phyloP scores from a whole-genome alignment of 768 basidiomycete genomes.

The Auricularia heimuer region DNA sequence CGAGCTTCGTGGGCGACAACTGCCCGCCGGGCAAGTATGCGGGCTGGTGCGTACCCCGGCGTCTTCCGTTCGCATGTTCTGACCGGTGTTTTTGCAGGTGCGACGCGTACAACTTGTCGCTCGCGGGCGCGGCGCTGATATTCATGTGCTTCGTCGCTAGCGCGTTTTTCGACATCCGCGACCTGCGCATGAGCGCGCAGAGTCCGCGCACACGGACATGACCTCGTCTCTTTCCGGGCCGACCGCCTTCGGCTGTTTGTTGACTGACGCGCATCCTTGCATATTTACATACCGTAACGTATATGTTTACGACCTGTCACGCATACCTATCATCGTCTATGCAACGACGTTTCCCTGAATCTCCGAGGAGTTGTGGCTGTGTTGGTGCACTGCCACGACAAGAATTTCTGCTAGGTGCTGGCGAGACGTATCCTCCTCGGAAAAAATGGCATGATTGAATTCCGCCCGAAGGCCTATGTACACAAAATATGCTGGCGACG shows the following conservation, averaged over 20 bases:
- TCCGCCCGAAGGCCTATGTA: no score
- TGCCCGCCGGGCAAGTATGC: slow-evolving; percentile 54
- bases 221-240: neutral
- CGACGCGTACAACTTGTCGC: slow-evolving; percentile 5
- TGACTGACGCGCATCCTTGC: no score
- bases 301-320: no score
- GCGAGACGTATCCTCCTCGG: no score
- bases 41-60: slow-evolving; percentile 42
- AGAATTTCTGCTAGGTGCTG: no score
- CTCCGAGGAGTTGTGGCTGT: no score
- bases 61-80: neutral
- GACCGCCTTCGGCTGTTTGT: neutral
- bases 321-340: no score
- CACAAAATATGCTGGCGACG: no score
- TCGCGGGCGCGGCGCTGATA: slow-evolving; percentile 56
- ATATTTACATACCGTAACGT: no score
- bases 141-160: slow-evolving; percentile 45
- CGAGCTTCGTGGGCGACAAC: slow-evolving; percentile 43
- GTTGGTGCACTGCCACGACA: no score
- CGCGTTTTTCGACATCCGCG: slow-evolving; percentile 57
- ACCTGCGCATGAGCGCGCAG: slow-evolving; percentile 47
- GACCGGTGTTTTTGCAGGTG: neutral
- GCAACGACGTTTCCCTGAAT: no score
- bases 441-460: no score
- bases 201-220: slow-evolving; percentile 50